Evolutionary conservation across 352 stramenopile genomes (phyloP), one percentile per base, ranked within the genome.

Genomic region (Phytopythium ostracodes): DNA sequence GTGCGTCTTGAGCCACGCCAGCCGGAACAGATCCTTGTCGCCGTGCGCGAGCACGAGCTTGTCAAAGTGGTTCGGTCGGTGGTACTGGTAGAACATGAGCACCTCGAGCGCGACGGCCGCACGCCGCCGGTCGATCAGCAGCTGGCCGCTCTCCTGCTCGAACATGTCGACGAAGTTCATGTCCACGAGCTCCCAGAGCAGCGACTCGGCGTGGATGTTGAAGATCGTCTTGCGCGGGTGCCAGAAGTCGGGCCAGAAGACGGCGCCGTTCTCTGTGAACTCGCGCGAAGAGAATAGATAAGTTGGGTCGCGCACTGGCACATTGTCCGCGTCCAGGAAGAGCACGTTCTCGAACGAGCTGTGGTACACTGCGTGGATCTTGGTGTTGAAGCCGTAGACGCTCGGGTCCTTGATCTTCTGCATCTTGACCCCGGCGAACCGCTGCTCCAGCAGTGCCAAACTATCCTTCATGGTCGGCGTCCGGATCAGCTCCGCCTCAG

Each of bases 221-320:
- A 89, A 91, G 36, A 88, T 88, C 43, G 79, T 89, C 54, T 83
- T 76, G 24, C 73, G 60, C 6, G 84, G 84, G 57, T 90, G 81
- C 79, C 79, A 92, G 58, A 89, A 89, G 50, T 92, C 83, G 10
- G 83, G 83, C 82, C 82, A 93, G 62, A 91, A 92, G 15, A 93
- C 50, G 29, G 84, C 75, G 24, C 80, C 81, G 25, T 63, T 67
- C 15, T 61, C 20, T 15, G 27, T 51, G 40, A 81, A 92, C 65
- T 91, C 65, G 4, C 62, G 64, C 20, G 67, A 67, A 1, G 75
- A 40, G 56, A 93, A 93, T 5, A 93, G 61, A 64, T 77, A 93
- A 7, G 73, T 86, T 51, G 82, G 82, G 56, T 93, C 81, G 14
- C 67, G 57, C 17, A 88, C 75, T 0, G 82, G 77, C 4, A 89